Evolutionary conservation across 192 early-diverging fungal species (phyloP).

Genomic region (Lunasporangiospora selenospora): DNA sequence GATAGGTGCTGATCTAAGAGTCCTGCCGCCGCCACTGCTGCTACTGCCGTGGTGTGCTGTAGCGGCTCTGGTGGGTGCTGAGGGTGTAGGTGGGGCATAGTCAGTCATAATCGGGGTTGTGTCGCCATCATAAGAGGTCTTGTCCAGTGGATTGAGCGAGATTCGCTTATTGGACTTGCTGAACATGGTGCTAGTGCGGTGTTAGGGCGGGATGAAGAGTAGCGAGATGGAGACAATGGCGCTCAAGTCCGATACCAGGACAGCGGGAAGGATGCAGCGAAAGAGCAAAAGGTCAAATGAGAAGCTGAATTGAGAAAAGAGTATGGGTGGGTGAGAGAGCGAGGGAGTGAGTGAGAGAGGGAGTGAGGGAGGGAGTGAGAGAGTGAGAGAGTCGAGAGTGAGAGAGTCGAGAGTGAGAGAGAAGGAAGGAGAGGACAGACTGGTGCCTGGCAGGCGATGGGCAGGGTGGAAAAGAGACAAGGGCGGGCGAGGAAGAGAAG

Average conservation of each 20-base stretch:
- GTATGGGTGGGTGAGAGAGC: too few species aligned
- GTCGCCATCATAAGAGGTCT: slow-evolving; percentile 26
- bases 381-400: not conserved
- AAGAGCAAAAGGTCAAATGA: too few species aligned
- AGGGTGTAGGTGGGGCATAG: slow-evolving; percentile 25
- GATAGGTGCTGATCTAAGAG: slow-evolving; percentile 23
- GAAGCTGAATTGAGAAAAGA: too few species aligned
- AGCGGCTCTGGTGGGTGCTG: slow-evolving; percentile 28
- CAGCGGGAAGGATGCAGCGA: too few species aligned
- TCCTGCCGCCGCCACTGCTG: slow-evolving; percentile 18
- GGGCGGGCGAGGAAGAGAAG: not conserved
- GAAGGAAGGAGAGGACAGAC: not conserved
- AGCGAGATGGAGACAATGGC: too few species aligned
- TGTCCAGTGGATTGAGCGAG: slow-evolving; percentile 33
- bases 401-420: not conserved
- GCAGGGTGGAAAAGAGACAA: too few species aligned
- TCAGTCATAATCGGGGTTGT: slow-evolving; percentile 44
- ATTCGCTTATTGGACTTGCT: slow-evolving; percentile 33
- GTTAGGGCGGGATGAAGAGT: too few species aligned
- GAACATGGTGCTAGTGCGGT: too few species aligned
- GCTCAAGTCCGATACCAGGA: too few species aligned
- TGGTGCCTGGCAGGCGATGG: too few species aligned
- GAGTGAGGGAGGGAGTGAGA: too few species aligned
- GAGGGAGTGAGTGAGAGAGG: too few species aligned
- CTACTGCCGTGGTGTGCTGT: slow-evolving; percentile 7